phyloP scores from a whole-genome alignment of 768 basidiomycete species.

The Neoboletus magnificus region DNA sequence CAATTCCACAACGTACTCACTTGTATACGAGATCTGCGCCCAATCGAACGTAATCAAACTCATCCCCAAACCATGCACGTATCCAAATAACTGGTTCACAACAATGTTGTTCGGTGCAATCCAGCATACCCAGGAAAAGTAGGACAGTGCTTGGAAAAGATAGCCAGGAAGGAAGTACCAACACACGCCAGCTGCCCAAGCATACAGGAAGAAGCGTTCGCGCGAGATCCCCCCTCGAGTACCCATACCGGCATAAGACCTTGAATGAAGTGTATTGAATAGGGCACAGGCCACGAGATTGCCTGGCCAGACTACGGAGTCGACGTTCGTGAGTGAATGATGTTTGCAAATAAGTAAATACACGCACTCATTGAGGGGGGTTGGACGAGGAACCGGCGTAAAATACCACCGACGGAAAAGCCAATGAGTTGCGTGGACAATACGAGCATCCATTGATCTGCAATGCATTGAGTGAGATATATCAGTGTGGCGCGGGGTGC shows the following conservation, averaged over 20 bases:
- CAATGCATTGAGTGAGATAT: neutral
- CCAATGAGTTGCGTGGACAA: constrained; percentile 74
- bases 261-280: constrained; percentile 72
- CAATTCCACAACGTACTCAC: neutral
- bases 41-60: constrained; percentile 79
- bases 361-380: constrained; percentile 61
- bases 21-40: constrained; percentile 54
- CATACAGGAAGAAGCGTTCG: constrained; percentile 49
- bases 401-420: constrained; percentile 57
- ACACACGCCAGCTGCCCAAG: constrained; percentile 30
- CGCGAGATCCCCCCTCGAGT: constrained; percentile 47
- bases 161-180: constrained; percentile 72
- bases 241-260: constrained; percentile 43
- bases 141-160: constrained; percentile 61
- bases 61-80: constrained; percentile 55
- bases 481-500: neutral
- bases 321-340: constrained; percentile 12
- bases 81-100: constrained; percentile 77
- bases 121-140: constrained; percentile 62
- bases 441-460: constrained; percentile 59
- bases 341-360: neutral
- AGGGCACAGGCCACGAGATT: constrained; percentile 67
- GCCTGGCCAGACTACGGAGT: constrained; percentile 67
- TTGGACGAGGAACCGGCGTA: constrained; percentile 59
- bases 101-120: constrained; percentile 66